Evolutionary conservation across 2,329 filamentous ascomycete genomes (phyloP).

Genomic region (Aspergillus ruber): DNA sequence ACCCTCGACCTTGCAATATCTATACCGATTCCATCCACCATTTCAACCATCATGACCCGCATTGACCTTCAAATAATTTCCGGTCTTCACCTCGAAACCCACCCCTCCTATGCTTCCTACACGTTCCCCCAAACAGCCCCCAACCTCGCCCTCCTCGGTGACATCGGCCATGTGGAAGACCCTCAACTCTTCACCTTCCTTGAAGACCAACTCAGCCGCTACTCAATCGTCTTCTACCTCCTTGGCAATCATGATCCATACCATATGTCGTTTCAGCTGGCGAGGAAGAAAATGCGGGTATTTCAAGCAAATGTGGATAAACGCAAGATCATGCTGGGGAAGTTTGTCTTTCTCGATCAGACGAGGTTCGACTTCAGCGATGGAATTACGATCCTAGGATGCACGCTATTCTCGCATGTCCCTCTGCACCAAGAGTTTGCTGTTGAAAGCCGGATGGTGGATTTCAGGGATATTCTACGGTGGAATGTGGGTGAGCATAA

Average conservation of each 20-base stretch:
- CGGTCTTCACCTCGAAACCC: slow-evolving; percentile 48
- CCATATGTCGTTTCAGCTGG: slow-evolving; percentile 8
- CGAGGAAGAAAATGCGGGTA: slow-evolving; percentile 8
- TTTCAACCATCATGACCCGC: background rate
- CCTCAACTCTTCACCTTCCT: slow-evolving; percentile 38
- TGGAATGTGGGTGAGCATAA: slow-evolving; percentile 21
- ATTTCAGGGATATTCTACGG: slow-evolving; percentile 40
- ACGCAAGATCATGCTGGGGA: slow-evolving; percentile 7
- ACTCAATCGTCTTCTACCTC: slow-evolving; percentile 44
- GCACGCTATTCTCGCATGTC: slow-evolving; percentile 45
- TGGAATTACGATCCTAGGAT: slow-evolving; percentile 34
- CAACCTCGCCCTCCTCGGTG: slow-evolving; percentile 48
- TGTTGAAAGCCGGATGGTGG: slow-evolving; percentile 38
- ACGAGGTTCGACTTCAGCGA: slow-evolving; percentile 26
- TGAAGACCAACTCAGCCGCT: slow-evolving; percentile 38
- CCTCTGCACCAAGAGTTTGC: slow-evolving; percentile 23
- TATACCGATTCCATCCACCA: background rate
- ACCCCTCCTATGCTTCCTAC: slow-evolving; percentile 43
- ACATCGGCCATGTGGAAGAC: slow-evolving; percentile 41
- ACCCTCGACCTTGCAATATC: too few species aligned
- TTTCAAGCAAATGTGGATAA: slow-evolving; percentile 11
- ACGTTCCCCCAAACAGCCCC: slow-evolving; percentile 39
- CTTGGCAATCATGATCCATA: slow-evolving; percentile 51
- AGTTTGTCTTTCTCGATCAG: slow-evolving; percentile 33
- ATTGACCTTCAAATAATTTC: slow-evolving; percentile 40